A percentile compares a stretch with the other conserved stretches of the same genome.
Conservation (phyloP, 2,329 filamentous ascomycete genomes). For the Pseudodiploospora longispora region DNA sequence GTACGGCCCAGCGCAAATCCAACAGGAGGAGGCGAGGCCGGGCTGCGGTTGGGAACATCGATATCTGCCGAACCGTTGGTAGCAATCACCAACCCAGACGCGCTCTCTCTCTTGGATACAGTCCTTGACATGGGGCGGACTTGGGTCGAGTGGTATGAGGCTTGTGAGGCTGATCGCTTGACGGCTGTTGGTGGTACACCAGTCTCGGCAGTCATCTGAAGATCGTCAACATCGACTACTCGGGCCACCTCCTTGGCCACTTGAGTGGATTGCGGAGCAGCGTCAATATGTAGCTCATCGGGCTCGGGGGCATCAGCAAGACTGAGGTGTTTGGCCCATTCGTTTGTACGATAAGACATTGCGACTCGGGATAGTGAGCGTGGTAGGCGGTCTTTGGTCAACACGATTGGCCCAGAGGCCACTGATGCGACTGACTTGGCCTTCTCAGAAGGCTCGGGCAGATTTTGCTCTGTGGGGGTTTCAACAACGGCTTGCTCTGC, state of each 20-base stretch:
- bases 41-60: conserved; percentile 12
- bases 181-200: conserved; percentile 26
- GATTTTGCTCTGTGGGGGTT: too few species aligned
- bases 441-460: conserved; percentile 20
- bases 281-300: conserved; percentile 49
- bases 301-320: conserved; percentile 64
- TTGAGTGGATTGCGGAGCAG: conserved; percentile 16
- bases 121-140: conserved; percentile 7
- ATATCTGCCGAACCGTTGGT: background rate
- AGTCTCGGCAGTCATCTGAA: conserved; percentile 54
- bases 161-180: conserved; percentile 21
- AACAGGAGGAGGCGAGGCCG: conserved; percentile 13
- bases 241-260: conserved; percentile 40
- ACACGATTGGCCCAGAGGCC: conserved; percentile 35
- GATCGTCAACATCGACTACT: conserved; percentile 55
- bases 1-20: conserved; percentile 12
- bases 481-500: background rate
- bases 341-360: conserved; percentile 80
- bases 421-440: conserved; percentile 34
- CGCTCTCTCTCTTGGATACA: background rate
- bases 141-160: conserved; percentile 15
- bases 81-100: background rate
- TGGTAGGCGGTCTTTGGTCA: conserved; percentile 58
- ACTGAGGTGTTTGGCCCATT: conserved; percentile 89
- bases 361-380: conserved; percentile 68